phyloP scores from a whole-genome alignment of 371 early-diverging fungal genomes.

The Globomyces sp. region DNA sequence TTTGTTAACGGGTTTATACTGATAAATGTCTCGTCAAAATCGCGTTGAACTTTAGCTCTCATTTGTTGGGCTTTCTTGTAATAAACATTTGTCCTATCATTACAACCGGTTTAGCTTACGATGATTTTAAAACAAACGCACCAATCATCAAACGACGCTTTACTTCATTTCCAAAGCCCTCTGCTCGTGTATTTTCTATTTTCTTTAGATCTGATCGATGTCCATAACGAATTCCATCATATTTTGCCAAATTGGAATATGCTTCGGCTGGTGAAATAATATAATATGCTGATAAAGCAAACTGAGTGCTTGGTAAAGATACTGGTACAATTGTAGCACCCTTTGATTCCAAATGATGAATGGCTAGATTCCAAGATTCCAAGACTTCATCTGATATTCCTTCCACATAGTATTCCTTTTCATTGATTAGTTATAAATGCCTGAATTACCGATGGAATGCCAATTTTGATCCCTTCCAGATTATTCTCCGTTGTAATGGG shows the following conservation, averaged over 20 bases:
- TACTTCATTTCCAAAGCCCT: slow-evolving; percentile 81
- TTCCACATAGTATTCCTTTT: slow-evolving; percentile 68
- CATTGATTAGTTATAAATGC: slow-evolving; percentile 6
- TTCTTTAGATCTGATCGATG: slow-evolving; percentile 40
- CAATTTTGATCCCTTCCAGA: slow-evolving; percentile 50
- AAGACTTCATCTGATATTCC: slow-evolving; percentile 59
- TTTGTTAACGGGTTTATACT: slow-evolving; percentile 47
- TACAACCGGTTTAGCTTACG: slow-evolving; percentile 41
- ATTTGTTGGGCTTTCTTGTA: slow-evolving; percentile 79
- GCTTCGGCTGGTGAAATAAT: slow-evolving; percentile 90
- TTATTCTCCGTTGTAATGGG: slow-evolving; percentile 38
- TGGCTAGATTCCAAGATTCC: slow-evolving; percentile 62
- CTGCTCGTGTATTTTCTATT: slow-evolving; percentile 56
- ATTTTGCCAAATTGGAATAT: slow-evolving; percentile 84
- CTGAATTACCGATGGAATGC: slow-evolving; percentile 56
- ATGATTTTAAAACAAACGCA: slow-evolving; percentile 76
- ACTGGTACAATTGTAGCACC: slow-evolving; percentile 74
- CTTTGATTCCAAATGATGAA: slow-evolving; percentile 48
- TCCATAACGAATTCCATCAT: slow-evolving; percentile 83
- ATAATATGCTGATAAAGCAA: slow-evolving; percentile 83
- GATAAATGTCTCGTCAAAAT: slow-evolving; percentile 73
- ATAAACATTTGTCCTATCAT: slow-evolving; percentile 58
- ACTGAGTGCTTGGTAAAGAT: slow-evolving; percentile 65
- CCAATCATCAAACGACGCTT: slow-evolving; percentile 79
- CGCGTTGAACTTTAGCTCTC: slow-evolving; percentile 72